Conservation (phyloP, 306 rosid genomes). For the Sesbania bispinosa region DNA sequence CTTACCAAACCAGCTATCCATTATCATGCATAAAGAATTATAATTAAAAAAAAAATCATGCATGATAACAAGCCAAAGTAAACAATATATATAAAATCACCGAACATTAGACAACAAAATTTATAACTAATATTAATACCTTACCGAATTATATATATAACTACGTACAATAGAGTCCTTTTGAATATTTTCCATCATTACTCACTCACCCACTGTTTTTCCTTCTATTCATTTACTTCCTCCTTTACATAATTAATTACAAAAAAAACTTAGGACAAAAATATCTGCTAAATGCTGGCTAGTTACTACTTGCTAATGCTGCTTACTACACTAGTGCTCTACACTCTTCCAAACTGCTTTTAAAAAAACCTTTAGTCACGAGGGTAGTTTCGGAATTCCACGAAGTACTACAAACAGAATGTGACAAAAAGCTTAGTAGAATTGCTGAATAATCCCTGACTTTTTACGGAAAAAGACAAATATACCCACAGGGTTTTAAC, state of each 20-base stretch:
- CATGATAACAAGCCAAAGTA: background rate
- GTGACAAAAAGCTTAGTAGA: background rate
- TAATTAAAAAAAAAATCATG: background rate
- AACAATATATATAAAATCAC: background rate
- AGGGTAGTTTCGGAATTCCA: constrained; percentile 30
- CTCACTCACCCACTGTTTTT: background rate
- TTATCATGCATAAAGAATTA: background rate
- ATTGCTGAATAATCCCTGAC: constrained; percentile 22
- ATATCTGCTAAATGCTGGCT: background rate
- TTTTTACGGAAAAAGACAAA: background rate
- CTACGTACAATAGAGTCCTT: background rate
- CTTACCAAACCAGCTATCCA: background rate
- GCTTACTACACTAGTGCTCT: constrained; percentile 1
- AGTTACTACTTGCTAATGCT: no score
- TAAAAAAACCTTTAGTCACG: background rate
- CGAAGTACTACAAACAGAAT: background rate
- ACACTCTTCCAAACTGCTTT: constrained; percentile 28
- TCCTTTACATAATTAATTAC: constrained; percentile 21
- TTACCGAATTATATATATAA: background rate
- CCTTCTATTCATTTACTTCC: background rate
- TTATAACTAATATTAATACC: background rate
- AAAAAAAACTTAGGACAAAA: constrained; percentile 18
- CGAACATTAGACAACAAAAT: background rate
- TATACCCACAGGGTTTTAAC: background rate
- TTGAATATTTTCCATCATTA: background rate